Conservation (phyloP, 495 filamentous ascomycete species). For the Chaetomium cochliodes region DNA sequence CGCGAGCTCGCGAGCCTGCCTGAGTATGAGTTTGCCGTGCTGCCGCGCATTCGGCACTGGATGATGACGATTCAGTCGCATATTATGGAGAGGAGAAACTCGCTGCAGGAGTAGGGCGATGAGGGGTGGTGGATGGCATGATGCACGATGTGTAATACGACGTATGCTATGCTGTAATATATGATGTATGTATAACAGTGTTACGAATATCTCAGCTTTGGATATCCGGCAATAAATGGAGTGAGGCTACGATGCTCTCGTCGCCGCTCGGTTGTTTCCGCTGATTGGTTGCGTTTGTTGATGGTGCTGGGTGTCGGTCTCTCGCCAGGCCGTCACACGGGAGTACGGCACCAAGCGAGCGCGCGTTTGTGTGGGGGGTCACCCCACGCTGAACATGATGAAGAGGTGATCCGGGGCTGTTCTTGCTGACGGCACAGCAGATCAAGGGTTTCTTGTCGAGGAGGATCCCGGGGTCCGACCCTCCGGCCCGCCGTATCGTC, state of each 20-base stretch:
- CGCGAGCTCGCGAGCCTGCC: slow-evolving; percentile 40
- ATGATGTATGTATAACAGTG: slow-evolving; percentile 9
- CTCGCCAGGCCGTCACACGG: background rate
- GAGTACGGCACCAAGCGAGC: background rate
- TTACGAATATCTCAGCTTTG: slow-evolving; percentile 13
- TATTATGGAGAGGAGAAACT: slow-evolving; percentile 24
- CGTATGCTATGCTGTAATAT: too few relatives aligned
- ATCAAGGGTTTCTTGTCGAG: slow-evolving; percentile 11
- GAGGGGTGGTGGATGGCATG: background rate
- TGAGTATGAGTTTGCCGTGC: slow-evolving; percentile 37
- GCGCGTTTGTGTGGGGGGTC: background rate
- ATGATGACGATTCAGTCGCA: slow-evolving; percentile 24
- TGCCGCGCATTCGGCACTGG: slow-evolving; percentile 30
- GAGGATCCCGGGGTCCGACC: background rate
- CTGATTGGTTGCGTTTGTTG: background rate
- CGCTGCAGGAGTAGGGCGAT: slow-evolving; percentile 13
- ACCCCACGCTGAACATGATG: background rate
- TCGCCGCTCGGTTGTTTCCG: background rate
- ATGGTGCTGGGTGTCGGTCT: background rate
- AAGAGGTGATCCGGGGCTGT: background rate
- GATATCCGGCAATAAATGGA: background rate
- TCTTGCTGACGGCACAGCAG: background rate
- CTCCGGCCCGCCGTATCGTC: background rate
- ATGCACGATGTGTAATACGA: background rate
- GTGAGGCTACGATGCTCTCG: background rate